Evolutionary conservation across 495 filamentous ascomycete species (phyloP), one percentile per base, ranked within the genome.

Genomic region (Penicillium roqueforti): DNA sequence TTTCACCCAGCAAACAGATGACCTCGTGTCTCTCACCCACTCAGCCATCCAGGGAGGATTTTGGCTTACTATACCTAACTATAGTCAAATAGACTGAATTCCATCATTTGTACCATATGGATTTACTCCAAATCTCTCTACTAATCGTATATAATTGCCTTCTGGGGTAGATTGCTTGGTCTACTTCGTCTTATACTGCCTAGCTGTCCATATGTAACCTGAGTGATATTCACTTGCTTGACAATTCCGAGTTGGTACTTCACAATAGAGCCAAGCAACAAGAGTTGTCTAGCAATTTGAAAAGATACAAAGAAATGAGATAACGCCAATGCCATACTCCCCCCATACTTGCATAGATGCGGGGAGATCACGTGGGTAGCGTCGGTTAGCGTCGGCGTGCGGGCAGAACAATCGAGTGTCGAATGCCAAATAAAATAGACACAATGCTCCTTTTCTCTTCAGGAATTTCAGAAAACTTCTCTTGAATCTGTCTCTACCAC

Each of bases 351-450:
- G 25, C 34, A 37, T 39, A 37, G 19, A 62, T 66, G 64, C 62
- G 66, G 66, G 63, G 61, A 60, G 19, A 51, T 67, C 70, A 75
- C 70, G 68, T 74, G 71, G 53, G 22, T 62, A 44, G 37, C 56
- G 31, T 67, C 73, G 73, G 73, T 69, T 76, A 76, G 63, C 67
- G 49, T 75, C 73, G 73, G 73, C 65, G 59, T 28, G 32, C 22
- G 38, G 49, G 38, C 25, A 52, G 50, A 20, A 50, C 31, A 58
- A 28, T 57, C 48, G 54, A 32, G 49, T 6, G 4, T 39, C 18
- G 31, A 38, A 36, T 29, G 25, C 23, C 45, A 26, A 41, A 47
- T 56, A 51, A 60, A 65, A 63, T 37, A 55, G 61, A 61, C 40
- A 37, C 53, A 52, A 56, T 59, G 39, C 55, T 39, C 25, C 36